Conservation (phyloP, 148 eudicot genomes). For the Heliamphora exappendiculata region DNA sequence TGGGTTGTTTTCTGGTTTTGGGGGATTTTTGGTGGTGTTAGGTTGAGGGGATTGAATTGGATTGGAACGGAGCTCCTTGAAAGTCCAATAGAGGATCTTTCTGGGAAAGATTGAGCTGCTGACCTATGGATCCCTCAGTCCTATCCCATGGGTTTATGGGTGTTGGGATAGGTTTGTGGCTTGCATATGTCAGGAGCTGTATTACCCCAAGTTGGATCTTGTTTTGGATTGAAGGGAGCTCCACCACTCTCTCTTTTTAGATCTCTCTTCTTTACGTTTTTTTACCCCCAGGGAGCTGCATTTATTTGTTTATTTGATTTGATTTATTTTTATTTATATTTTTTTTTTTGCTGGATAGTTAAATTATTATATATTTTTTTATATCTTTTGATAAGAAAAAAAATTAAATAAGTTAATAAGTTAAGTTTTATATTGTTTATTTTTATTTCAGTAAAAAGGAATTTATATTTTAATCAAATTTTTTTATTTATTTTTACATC, state of each 20-base stretch:
- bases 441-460: too few species aligned
- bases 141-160: background rate
- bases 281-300: too few species aligned
- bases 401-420: too few species aligned
- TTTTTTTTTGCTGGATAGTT: too few species aligned
- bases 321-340: too few species aligned
- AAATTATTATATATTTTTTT: too few species aligned
- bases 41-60: background rate
- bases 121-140: conserved; percentile 34
- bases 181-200: conserved; percentile 36
- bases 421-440: too few species aligned
- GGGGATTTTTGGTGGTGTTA: background rate
- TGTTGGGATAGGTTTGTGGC: conserved; percentile 22
- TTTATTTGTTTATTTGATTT: too few species aligned
- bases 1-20: background rate
- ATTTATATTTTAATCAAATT: too few species aligned
- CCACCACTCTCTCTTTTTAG: conserved; percentile 11
- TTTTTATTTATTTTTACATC: too few species aligned
- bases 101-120: conserved; percentile 31
- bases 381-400: too few species aligned
- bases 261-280: too few species aligned
- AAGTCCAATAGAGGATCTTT: conserved; percentile 32
- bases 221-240: conserved; percentile 48
- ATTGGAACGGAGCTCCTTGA: conserved; percentile 31
- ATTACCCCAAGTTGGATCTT: conserved; percentile 16